A percentile compares a stretch with the other conserved stretches of the same genome.
Conservation (phyloP, 441 rosid genomes). For the Erodium chrysanthum region DNA sequence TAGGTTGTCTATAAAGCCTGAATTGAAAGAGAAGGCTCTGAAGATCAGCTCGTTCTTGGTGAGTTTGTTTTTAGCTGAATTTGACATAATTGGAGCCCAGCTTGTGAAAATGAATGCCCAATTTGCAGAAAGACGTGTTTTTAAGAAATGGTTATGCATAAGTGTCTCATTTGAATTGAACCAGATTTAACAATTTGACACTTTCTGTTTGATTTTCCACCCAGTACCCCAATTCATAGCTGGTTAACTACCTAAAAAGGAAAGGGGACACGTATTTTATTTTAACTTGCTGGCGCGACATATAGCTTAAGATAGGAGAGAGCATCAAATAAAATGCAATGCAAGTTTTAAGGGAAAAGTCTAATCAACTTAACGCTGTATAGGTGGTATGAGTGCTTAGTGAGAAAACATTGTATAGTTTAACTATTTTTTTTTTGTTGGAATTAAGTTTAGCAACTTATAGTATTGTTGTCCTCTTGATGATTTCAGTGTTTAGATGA, state of each 20-base stretch:
- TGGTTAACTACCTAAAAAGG: background rate
- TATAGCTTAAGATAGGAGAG: background rate
- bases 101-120: background rate
- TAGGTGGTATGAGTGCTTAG: background rate
- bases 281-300: too few relatives aligned
- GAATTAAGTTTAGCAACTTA: background rate
- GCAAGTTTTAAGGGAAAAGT: constrained; percentile 6
- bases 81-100: background rate
- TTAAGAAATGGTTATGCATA: background rate
- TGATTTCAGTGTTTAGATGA: constrained; percentile 71
- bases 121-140: background rate
- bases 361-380: background rate
- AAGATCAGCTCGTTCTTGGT: constrained; percentile 63
- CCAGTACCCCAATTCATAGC: background rate
- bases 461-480: constrained; percentile 11
- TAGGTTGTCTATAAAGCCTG: constrained; percentile 45
- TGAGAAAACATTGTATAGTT: background rate
- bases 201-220: background rate
- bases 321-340: background rate
- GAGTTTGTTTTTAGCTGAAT: constrained; percentile 17
- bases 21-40: constrained; percentile 59
- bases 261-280: background rate
- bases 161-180: background rate
- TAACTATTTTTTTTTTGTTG: background rate
- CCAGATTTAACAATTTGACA: background rate